Evolutionary conservation across 2,329 filamentous ascomycete genomes (phyloP).

Genomic region (Apiospora arundinis): DNA sequence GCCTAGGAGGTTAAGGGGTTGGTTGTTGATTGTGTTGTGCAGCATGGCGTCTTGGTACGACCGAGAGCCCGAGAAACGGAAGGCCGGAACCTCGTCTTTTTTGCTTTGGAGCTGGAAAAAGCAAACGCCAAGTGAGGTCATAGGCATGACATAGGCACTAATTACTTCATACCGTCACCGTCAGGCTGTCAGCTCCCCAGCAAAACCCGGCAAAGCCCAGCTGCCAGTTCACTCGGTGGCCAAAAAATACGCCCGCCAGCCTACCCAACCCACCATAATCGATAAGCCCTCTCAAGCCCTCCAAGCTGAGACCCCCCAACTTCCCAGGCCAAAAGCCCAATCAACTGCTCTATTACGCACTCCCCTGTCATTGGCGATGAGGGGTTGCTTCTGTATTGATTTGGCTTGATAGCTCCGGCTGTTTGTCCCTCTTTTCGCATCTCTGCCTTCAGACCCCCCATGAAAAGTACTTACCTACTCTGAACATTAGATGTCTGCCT

Average conservation of each 20-base stretch:
- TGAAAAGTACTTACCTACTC: conserved; percentile 1
- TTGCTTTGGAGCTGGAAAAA: background rate
- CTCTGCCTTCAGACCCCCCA: background rate
- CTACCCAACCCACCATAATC: background rate
- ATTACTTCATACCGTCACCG: background rate
- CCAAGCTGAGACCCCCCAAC: no score
- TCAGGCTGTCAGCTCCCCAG: background rate
- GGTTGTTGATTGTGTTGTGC: background rate
- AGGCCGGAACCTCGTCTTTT: background rate
- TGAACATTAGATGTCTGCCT: background rate
- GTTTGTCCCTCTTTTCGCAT: background rate
- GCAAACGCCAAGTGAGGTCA: conserved; percentile 4
- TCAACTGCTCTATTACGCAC: conserved; percentile 6
- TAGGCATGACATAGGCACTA: background rate
- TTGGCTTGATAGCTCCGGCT: background rate
- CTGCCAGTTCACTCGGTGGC: background rate
- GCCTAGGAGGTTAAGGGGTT: background rate
- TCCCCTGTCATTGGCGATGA: conserved; percentile 16
- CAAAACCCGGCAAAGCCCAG: background rate
- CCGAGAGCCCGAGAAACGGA: conserved; percentile 2
- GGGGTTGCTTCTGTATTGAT: background rate
- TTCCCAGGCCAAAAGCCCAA: background rate
- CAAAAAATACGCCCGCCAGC: background rate
- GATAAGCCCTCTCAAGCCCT: background rate
- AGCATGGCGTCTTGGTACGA: background rate